A percentile compares a stretch with the other conserved stretches of the same genome.
Evolutionary conservation across 225 moss, liverwort and hornwort genomes (phyloP).

Genomic region (Climacium dendroides): DNA sequence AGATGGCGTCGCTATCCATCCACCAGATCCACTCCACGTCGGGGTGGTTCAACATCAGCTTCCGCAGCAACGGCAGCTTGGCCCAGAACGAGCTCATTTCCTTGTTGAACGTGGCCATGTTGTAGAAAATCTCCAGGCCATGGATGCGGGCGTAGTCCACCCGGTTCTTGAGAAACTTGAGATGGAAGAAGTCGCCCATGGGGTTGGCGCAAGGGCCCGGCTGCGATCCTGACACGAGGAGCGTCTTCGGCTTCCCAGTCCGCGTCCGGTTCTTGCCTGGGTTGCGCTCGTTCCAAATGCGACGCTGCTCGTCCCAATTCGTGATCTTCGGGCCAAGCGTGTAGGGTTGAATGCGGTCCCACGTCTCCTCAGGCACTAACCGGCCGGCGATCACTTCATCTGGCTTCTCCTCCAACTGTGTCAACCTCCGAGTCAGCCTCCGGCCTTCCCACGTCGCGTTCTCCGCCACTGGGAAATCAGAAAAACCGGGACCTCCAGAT

Average conservation of each 20-base stretch:
- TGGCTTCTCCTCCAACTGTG: not conserved
- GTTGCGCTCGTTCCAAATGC: constrained; percentile 19
- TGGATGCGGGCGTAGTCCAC: constrained; percentile 70
- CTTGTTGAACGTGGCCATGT: constrained; percentile 38
- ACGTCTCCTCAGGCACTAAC: constrained; percentile 8
- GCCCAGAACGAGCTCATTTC: constrained; percentile 64
- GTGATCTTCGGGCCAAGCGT: constrained; percentile 36
- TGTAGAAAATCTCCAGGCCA: constrained; percentile 57
- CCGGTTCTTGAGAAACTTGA: constrained; percentile 67
- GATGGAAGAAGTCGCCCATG: constrained; percentile 44
- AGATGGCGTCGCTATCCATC: constrained; percentile 71
- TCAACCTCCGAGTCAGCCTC: not conserved
- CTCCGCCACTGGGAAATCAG: not conserved
- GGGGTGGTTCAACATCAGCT: constrained; percentile 56
- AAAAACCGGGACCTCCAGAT: not conserved
- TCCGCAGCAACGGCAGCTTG: constrained; percentile 57
- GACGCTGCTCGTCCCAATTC: constrained; percentile 53
- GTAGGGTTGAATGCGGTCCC: constrained; percentile 15
- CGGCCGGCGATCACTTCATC: not conserved
- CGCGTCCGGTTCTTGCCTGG: constrained; percentile 18
- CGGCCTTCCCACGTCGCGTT: not conserved
- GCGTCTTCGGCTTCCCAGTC: constrained; percentile 31
- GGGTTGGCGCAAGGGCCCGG: constrained; percentile 37
- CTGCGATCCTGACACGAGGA: constrained; percentile 60
- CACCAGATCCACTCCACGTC: constrained; percentile 92